Base-by-base conservation (phyloP, 371 early-diverging fungal species). In the Rozella allomycis region DNA sequence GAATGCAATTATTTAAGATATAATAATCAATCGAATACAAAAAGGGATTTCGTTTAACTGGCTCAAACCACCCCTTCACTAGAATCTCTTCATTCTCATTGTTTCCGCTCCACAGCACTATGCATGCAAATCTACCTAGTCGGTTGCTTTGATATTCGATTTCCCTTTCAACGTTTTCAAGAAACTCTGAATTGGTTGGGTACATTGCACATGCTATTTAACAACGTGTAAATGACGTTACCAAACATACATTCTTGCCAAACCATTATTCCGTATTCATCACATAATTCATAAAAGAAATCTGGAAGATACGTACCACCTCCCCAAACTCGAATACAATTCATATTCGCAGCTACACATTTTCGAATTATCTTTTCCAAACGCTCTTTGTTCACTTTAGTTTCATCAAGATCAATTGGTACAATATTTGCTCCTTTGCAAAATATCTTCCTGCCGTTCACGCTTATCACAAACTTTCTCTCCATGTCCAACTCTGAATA, bases 221-320 rank as follows among this genome's bases (percentile, higher is more conserved):
- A n/a, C n/a, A n/a, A n/a, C n/a, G n/a, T n/a, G n/a, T n/a, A n/a
- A n/a, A n/a, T n/a, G n/a, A n/a, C n/a, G n/a, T n/a, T n/a, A n/a
- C n/a, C n/a, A 33, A 67, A 67, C 61, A 60, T 58, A 35, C 58
- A 57, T 12, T 67, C 67, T 18, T 59, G 54, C 64, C 64, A 67
- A 3, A 67, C 55, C 40, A 65, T 45, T 16, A 67, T 31, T 2
- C 65, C 64, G 14, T 55, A 34, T 13, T 55, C 49, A 32, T 58
- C 54, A 31, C 62, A 64, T 3, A 49, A n/a, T 21, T 43, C 37
- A 26, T 67, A 67, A 33, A 67, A 58, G 2, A 40, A 42, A 38
- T 46, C 26, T 14, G 1, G 17, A 19, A 46, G 32, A 31, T 46
- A 14, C 2, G 25, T 26, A 17, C 43, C 31, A 1, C 50, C 53